Evolutionary conservation across 2,329 filamentous ascomycete genomes (phyloP).

Genomic region (Botrytis pseudocinerea): DNA sequence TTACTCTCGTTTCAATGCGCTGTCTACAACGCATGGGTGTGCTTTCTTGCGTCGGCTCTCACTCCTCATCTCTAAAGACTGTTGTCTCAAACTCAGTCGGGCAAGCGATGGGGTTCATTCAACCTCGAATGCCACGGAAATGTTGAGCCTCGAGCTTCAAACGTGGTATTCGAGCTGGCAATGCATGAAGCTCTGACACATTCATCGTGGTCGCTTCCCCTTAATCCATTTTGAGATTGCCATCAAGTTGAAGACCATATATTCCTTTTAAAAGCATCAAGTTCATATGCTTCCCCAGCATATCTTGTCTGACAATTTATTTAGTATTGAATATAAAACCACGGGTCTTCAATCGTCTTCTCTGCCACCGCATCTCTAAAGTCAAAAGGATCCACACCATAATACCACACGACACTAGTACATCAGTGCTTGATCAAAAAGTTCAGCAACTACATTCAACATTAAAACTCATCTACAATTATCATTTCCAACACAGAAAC

Average conservation of each 20-base stretch:
- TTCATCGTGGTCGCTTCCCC: not conserved
- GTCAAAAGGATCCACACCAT: not conserved
- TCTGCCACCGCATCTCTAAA: not conserved
- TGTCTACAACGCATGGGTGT: not conserved
- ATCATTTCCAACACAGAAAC: not conserved
- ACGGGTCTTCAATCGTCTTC: not conserved
- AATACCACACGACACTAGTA: not conserved
- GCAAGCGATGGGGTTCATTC: not conserved
- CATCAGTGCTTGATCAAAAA: not conserved
- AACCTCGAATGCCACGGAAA: not conserved
- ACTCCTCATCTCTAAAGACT: not conserved
- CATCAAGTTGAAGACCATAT: not conserved
- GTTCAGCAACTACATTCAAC: not conserved
- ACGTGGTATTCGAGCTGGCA: conserved; percentile 14
- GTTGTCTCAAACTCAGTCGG: not conserved
- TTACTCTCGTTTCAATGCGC: not conserved
- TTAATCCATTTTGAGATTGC: not conserved
- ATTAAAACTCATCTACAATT: no score
- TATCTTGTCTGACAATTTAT: conserved; percentile 8
- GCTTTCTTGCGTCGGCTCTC: not conserved
- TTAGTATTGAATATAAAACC: not conserved
- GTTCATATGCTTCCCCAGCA: not conserved
- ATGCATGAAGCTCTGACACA: not conserved
- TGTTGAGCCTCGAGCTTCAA: not conserved
- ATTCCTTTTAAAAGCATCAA: not conserved